Evolutionary conservation across 2,329 filamentous ascomycete genomes (phyloP), one percentile per base, ranked within the genome.

Genomic region (Tolypocladium pustulatum): DNA sequence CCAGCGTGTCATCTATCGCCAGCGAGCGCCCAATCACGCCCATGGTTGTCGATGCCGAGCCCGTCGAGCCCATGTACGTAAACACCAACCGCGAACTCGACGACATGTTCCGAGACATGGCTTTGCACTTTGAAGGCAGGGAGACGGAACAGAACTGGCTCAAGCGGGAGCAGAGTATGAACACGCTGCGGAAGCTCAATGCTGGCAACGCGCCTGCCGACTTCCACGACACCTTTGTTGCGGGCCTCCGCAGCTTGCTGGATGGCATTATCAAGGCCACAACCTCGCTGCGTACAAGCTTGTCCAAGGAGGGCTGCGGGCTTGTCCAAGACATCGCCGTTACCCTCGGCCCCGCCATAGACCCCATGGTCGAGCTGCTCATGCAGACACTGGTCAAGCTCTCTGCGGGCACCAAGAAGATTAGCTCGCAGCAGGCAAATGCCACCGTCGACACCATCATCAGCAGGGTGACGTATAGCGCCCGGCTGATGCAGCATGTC

Each of bases 71-170:
- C 2, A 77, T 88, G 34, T 91, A 93, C 68, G 85, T 96, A 59
- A 90, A 92, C 66, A 93, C 91, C 1, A 81, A 87, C 64, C 83
- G 90, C 65, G 91, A 97, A 69, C 77, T 97, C n/a, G 92, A 97
- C 61, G 91, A 96, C 32, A 85, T 88, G 1, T 86, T 96, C 69
- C 85, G 84, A 63, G 87, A 89, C 37, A 96, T 97, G 90, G 78
- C 86, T 37, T 80, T 80, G 57, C 81, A 82, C 69, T 97, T 97
- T 62, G 91, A 97, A 64, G 92, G 92, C 57, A 90, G 81, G 69
- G 93, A 97, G 75, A 85, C 88, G 0, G 93, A 97, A 69, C 85
- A 89, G 60, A 97, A 97, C 68, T 97, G 93, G 93, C 71, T 90
- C 66, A 86, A 88, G 65, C 83, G 93, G 70, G 93, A 97, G 71